Conservation (phyloP, 2,329 filamentous ascomycete genomes). For the Aureobasidium melanogenum region DNA sequence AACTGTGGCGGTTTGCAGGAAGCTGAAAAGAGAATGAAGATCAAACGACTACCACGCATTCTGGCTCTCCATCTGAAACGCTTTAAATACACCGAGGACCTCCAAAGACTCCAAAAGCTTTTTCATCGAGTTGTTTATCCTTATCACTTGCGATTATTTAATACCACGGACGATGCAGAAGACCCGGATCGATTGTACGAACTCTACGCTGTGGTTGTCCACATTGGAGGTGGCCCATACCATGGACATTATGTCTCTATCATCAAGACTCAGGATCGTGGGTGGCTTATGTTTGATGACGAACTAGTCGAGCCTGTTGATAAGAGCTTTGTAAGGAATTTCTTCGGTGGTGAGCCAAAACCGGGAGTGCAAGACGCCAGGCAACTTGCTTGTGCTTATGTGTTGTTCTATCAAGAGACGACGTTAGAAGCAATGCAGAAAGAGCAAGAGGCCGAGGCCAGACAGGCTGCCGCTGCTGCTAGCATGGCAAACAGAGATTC, state of each 20-base stretch:
- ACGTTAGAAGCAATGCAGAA: constrained; percentile 58
- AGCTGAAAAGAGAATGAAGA: constrained; percentile 98
- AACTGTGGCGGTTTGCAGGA: constrained; percentile 94
- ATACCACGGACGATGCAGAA: constrained; percentile 90
- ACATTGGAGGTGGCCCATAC: constrained; percentile 93
- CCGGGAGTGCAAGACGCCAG: constrained; percentile 41
- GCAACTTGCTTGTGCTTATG: constrained; percentile 80
- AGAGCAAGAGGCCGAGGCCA: constrained; percentile 75
- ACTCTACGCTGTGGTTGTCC: constrained; percentile 91
- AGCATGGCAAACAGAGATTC: constrained; percentile 31
- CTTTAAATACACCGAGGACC: constrained; percentile 97
- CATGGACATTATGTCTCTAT: constrained; percentile 97
- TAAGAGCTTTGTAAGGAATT: constrained; percentile 91
- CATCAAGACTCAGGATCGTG: constrained; percentile 91
- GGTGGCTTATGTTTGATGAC: constrained; percentile 95
- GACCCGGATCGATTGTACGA: constrained; percentile 93
- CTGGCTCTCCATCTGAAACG: constrained; percentile 88
- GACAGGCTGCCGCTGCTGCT: constrained; percentile 31
- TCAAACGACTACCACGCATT: constrained; percentile 86
- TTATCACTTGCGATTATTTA: constrained; percentile 92
- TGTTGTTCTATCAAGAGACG: constrained; percentile 95
- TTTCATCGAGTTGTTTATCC: constrained; percentile 97
- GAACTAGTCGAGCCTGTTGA: constrained; percentile 98
- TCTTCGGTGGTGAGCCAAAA: constrained; percentile 74
- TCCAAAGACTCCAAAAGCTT: constrained; percentile 86